These are phyloP conservation scores for Theileria sp. DNA, from an alignment of 169 alveolate species.

Conservation along the genomic window DNA sequence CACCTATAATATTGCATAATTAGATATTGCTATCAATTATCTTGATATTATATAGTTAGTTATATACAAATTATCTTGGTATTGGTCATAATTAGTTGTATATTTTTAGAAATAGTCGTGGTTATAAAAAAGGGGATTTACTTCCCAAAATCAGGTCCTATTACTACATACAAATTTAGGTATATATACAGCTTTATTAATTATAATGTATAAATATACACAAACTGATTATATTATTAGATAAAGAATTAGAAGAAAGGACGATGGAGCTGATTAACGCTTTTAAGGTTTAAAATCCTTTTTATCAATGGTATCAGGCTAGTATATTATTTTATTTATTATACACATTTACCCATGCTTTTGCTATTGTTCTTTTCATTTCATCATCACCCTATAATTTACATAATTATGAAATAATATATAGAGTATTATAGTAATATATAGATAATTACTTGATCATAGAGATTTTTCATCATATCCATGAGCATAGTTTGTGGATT, in stretches of 20 bases:
- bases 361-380: slow-evolving; percentile 92
- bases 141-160: too few species aligned
- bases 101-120: too few species aligned
- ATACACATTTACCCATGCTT: slow-evolving; percentile 87
- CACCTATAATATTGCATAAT: background rate
- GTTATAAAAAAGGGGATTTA: too few species aligned
- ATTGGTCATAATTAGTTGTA: too few species aligned
- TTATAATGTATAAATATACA: too few species aligned
- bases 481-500: slow-evolving; percentile 70
- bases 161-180: too few species aligned
- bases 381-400: slow-evolving; percentile 84
- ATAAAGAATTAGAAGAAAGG: slow-evolving; percentile 11
- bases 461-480: slow-evolving; percentile 72
- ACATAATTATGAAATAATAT: background rate
- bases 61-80: too few species aligned
- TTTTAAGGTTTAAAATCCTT: slow-evolving; percentile 3
- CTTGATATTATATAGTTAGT: background rate
- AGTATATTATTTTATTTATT: slow-evolving; percentile 2
- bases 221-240: background rate
- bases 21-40: too few species aligned
- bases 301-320: slow-evolving; percentile 42
- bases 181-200: too few species aligned
- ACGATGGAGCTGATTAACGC: slow-evolving; percentile 10
- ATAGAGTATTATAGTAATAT: background rate
- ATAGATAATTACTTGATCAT: slow-evolving; percentile 42